Percentiles rank a stretch among this genome's conserved stretches.
These are phyloP conservation scores for Fusarium beomiforme DNA, from an alignment of 2,329 filamentous ascomycete genomes.

Conservation along the genomic window DNA sequence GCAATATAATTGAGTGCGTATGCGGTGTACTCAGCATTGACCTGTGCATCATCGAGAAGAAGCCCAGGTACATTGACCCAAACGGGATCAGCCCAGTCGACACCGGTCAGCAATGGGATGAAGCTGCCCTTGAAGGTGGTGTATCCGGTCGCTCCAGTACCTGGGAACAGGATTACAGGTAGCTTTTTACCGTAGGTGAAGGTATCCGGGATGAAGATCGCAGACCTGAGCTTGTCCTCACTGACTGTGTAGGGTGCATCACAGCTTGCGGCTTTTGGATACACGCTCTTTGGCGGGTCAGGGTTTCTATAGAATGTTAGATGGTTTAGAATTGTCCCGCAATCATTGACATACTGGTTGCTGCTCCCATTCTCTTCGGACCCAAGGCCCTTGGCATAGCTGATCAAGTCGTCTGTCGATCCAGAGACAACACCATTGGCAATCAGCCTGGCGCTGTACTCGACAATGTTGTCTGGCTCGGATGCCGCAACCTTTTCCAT, in stretches of 20 bases:
- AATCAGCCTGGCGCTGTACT: neutral
- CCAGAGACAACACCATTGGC: neutral
- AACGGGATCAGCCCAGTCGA: slow-evolving; percentile 10
- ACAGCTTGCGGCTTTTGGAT: neutral
- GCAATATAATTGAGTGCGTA: slow-evolving; percentile 13
- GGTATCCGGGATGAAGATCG: neutral
- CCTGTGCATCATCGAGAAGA: neutral
- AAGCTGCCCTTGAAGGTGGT: neutral
- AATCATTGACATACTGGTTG: neutral
- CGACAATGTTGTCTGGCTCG: neutral
- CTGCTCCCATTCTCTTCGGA: neutral
- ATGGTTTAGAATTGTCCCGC: accelerated
- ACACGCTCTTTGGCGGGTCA: neutral
- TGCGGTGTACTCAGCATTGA: slow-evolving; percentile 6
- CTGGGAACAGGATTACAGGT: slow-evolving; percentile 6
- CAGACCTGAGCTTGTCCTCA: neutral
- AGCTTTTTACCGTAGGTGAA: slow-evolving; percentile 2
- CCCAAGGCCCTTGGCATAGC: neutral
- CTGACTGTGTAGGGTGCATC: neutral
- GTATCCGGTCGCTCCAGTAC: neutral
- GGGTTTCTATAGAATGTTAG: neutral
- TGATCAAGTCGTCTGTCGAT: neutral
- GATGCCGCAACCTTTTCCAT: neutral
- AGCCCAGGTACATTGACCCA: neutral
- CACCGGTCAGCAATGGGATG: slow-evolving; percentile 2